Conservation (phyloP, 192 early-diverging fungal species). For the Coemansia sp. region DNA sequence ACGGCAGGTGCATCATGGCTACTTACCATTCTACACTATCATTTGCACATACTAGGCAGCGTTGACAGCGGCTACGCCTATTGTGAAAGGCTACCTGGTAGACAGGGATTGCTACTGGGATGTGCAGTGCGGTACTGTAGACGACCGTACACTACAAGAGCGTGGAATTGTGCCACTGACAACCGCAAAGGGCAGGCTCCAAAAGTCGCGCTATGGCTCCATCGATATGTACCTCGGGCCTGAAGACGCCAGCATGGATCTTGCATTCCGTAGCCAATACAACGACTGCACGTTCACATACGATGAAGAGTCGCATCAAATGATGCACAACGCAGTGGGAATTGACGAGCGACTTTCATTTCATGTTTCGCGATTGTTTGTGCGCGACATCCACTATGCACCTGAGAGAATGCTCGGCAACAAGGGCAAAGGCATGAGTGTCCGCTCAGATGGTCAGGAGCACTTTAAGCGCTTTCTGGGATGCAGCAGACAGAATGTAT, state of each 20-base stretch:
- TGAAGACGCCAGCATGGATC: slow-evolving; percentile 40
- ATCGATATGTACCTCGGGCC: slow-evolving; percentile 84
- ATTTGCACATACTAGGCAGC: slow-evolving; percentile 59
- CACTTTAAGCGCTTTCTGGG: slow-evolving; percentile 98
- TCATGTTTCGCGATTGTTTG: slow-evolving; percentile 92
- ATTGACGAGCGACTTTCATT: slow-evolving; percentile 86
- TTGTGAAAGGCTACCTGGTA: slow-evolving; percentile 87
- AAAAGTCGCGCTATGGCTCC: slow-evolving; percentile 94
- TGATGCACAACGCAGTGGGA: slow-evolving; percentile 64
- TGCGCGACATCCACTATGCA: slow-evolving; percentile 93
- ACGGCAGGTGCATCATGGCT: background rate
- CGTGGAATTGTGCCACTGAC: slow-evolving; percentile 78
- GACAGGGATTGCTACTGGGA: slow-evolving; percentile 98
- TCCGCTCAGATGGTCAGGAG: slow-evolving; percentile 65
- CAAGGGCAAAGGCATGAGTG: background rate
- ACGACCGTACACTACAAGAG: slow-evolving; percentile 90
- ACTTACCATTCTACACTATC: background rate
- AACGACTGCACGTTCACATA: slow-evolving; percentile 85
- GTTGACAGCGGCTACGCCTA: slow-evolving; percentile 86
- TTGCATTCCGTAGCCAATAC: slow-evolving; percentile 75
- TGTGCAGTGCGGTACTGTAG: slow-evolving; percentile 86
- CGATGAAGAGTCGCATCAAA: slow-evolving; percentile 74
- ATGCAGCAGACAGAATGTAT: slow-evolving; percentile 96
- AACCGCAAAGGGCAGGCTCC: slow-evolving; percentile 70
- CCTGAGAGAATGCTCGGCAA: slow-evolving; percentile 77